phyloP scores from a whole-genome alignment of 345 rosid species.

The Linum trigynum region DNA sequence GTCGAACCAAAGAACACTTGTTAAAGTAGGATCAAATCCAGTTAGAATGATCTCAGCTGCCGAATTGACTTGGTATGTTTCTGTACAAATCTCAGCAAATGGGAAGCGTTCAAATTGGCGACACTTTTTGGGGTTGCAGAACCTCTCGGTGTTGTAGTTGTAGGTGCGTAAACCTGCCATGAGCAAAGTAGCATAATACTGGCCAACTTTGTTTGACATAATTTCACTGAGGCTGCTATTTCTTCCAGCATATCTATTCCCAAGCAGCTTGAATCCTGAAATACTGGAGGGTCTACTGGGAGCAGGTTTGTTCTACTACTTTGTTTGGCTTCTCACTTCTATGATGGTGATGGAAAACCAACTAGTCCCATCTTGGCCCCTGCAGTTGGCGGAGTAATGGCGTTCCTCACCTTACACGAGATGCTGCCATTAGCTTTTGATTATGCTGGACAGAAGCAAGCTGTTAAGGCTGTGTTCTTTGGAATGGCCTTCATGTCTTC shows the following conservation, averaged over 20 bases:
- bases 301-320: slow-evolving; percentile 44
- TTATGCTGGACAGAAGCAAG: slow-evolving; percentile 97
- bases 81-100: slow-evolving; percentile 57
- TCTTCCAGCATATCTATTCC: slow-evolving; percentile 81
- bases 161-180: slow-evolving; percentile 41
- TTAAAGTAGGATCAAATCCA: too few relatives aligned
- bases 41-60: too few relatives aligned
- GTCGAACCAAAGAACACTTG: too few relatives aligned
- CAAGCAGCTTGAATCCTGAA: slow-evolving; percentile 84
- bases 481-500: slow-evolving; percentile 99
- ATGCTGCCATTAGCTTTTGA: slow-evolving; percentile 98
- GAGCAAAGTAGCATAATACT: neutral
- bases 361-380: neutral
- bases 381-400: slow-evolving; percentile 99
- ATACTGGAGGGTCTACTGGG: slow-evolving; percentile 90
- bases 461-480: slow-evolving; percentile 88
- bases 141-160: slow-evolving; percentile 91
- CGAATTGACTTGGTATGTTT: slow-evolving; percentile 8
- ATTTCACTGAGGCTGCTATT: slow-evolving; percentile 4
- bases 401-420: slow-evolving; percentile 91
- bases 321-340: neutral
- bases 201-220: neutral
- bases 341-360: neutral
- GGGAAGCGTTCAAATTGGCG: slow-evolving; percentile 98
- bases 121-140: slow-evolving; percentile 93